Evolutionary conservation across 2,329 filamentous ascomycete species (phyloP).

Genomic region (Alternaria sp.): DNA sequence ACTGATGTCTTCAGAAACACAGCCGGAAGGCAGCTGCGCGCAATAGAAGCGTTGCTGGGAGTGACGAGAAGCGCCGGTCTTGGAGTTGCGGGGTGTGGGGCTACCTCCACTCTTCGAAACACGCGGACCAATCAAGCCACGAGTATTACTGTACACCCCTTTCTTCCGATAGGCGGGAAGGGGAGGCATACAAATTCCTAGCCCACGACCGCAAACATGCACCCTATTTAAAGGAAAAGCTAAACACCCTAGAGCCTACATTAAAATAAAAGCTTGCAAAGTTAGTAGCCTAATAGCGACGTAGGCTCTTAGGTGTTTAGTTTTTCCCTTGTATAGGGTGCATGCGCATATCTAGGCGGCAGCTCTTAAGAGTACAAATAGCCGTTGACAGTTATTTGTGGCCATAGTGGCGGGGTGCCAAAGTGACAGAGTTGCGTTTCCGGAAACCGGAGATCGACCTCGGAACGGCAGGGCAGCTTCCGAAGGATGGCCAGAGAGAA

Average conservation of each 20-base stretch:
- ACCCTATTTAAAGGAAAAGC: no score
- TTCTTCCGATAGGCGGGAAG: neutral
- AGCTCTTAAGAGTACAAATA: neutral
- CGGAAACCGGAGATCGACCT: neutral
- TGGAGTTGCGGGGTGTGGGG: neutral
- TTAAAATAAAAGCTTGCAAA: no score
- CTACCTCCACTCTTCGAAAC: neutral
- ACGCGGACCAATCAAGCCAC: neutral
- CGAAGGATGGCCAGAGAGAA: no score
- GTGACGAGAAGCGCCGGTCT: neutral
- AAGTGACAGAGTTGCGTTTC: neutral
- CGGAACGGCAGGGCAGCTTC: neutral
- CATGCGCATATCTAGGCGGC: neutral
- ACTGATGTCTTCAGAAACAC: neutral
- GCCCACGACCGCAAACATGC: neutral
- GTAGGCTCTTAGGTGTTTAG: no score
- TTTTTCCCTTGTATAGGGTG: no score
- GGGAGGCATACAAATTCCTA: neutral
- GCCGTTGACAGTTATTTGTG: neutral
- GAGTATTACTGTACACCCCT: neutral
- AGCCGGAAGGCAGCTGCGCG: neutral
- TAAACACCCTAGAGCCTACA: no score
- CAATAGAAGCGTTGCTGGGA: neutral
- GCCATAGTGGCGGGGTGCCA: neutral
- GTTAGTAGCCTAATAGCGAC: no score